These are phyloP conservation scores for Gaeumannomyces tritici DNA, from an alignment of 2,329 filamentous ascomycete genomes.

Conservation along the genomic window DNA sequence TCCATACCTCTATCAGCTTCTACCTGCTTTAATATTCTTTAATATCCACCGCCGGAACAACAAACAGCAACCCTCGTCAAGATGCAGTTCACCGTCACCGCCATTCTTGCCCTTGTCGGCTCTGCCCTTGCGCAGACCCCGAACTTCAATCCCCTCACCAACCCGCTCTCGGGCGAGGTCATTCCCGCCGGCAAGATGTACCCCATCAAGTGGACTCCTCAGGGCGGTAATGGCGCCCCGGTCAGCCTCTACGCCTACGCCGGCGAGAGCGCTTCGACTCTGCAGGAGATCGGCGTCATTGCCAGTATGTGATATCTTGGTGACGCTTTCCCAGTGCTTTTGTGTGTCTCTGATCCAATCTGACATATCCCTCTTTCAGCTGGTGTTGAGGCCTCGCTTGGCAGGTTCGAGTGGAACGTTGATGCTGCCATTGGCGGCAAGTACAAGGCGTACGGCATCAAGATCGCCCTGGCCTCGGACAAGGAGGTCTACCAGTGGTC, in stretches of 20 bases:
- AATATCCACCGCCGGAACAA: background rate
- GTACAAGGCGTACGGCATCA: constrained; percentile 45
- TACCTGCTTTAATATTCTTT: background rate
- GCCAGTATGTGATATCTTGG: constrained; percentile 35
- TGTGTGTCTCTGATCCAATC: no score
- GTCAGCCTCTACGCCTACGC: constrained; percentile 46
- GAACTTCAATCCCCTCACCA: constrained; percentile 46
- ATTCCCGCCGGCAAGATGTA: constrained; percentile 39
- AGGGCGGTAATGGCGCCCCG: constrained; percentile 28
- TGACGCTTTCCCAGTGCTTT: no score
- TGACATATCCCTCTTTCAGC: constrained; percentile 21
- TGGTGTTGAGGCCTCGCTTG: constrained; percentile 33
- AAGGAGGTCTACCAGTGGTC: constrained; percentile 49
- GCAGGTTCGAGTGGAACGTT: constrained; percentile 41
- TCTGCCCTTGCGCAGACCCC: constrained; percentile 41
- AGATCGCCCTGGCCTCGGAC: constrained; percentile 40
- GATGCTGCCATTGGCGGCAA: constrained; percentile 30
- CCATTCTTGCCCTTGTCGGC: constrained; percentile 41
- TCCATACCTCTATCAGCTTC: background rate
- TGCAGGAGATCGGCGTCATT: constrained; percentile 31
- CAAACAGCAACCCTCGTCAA: constrained; percentile 21
- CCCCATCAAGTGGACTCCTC: constrained; percentile 39
- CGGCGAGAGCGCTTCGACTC: constrained; percentile 32
- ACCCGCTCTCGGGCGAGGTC: constrained; percentile 31
- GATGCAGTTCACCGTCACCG: constrained; percentile 43